These are phyloP conservation scores for Gracilaria gracilis DNA, from an alignment of 23 red algal genomes.

Conservation along the genomic window DNA sequence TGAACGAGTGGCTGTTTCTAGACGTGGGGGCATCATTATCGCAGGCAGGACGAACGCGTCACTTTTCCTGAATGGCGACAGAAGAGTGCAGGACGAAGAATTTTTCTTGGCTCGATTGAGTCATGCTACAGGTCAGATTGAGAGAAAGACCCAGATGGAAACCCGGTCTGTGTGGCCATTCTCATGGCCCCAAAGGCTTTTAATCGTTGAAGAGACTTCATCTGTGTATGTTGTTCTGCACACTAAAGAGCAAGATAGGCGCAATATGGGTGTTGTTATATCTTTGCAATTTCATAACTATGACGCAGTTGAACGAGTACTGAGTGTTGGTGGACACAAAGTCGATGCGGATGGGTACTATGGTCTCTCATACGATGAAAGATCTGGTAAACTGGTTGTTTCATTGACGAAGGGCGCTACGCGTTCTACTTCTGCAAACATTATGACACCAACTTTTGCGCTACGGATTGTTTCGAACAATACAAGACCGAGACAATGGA, in stretches of 20 bases:
- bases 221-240: neutral
- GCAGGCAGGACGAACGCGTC: slow-evolving; percentile 1
- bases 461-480: slow-evolving; percentile 17
- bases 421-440: neutral
- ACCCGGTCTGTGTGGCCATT: neutral
- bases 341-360: neutral
- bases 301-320: neutral
- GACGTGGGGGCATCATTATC: neutral
- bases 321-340: neutral
- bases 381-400: neutral
- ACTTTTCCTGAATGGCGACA: neutral
- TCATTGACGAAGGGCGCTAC: neutral
- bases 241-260: neutral
- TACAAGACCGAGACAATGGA: slow-evolving; percentile 1
- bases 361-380: neutral
- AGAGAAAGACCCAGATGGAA: neutral
- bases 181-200: neutral
- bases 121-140: neutral
- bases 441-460: neutral
- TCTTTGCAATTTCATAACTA: neutral
- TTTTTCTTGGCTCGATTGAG: slow-evolving; percentile 4
- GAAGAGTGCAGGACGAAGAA: neutral
- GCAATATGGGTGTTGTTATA: slow-evolving; percentile 6
- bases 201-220: slow-evolving; percentile 13
- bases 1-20: slow-evolving; percentile 2